phyloP scores from a whole-genome alignment of 805 yeast genomes.

The Zygosaccharomyces siamensis region DNA sequence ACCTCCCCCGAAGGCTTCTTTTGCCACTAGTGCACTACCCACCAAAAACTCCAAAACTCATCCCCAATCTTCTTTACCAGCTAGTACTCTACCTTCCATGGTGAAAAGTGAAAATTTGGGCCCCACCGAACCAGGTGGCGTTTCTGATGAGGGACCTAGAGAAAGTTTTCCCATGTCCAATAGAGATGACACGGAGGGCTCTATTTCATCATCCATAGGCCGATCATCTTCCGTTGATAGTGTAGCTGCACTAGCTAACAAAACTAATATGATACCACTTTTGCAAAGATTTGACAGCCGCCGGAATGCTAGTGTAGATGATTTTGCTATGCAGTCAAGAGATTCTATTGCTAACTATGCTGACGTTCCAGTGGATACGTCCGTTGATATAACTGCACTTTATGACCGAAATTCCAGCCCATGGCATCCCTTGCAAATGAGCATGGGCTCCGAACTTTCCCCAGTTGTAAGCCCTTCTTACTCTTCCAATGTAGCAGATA shows the following conservation, averaged over 20 bases:
- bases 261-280: constrained; percentile 30
- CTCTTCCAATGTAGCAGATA: constrained; percentile 19
- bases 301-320: constrained; percentile 16
- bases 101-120: constrained; percentile 23
- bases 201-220: constrained; percentile 13
- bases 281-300: constrained; percentile 19
- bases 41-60: constrained; percentile 3
- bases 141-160: constrained; percentile 13
- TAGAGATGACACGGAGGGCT: constrained; percentile 4
- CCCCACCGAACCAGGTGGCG: constrained; percentile 26
- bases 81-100: constrained; percentile 30
- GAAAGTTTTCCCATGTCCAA: constrained; percentile 3
- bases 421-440: constrained; percentile 28
- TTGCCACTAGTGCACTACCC: neutral
- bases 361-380: constrained; percentile 25
- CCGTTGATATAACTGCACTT: constrained; percentile 39
- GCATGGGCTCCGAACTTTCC: constrained; percentile 10
- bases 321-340: constrained; percentile 27
- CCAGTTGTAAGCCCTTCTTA: constrained; percentile 16
- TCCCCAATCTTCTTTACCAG: neutral
- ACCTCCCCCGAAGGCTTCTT: neutral
- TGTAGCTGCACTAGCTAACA: constrained; percentile 6
- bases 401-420: constrained; percentile 27
- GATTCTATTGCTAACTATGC: constrained; percentile 27
- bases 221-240: constrained; percentile 25